Conservation (phyloP, 2,329 filamentous ascomycete genomes). For the Fonsecaea monophora region DNA sequence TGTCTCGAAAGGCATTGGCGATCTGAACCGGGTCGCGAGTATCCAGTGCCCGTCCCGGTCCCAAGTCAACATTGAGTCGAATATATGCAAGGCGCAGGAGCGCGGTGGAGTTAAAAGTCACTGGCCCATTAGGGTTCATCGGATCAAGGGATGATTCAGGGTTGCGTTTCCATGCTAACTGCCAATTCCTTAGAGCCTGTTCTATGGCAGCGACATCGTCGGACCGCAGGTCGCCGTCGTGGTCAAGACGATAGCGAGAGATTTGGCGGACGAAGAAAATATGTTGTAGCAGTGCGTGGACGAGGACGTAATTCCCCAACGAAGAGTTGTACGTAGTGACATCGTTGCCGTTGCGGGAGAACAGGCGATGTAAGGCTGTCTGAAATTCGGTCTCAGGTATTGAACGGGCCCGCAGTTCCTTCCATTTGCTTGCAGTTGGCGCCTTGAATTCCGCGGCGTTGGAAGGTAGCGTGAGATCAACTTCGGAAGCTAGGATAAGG, state of each 20-base stretch:
- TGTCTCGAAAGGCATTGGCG: conserved; percentile 63
- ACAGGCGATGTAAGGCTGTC: conserved; percentile 43
- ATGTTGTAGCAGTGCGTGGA: conserved; percentile 74
- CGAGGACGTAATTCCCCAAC: conserved; percentile 73
- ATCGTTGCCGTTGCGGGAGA: conserved; percentile 19
- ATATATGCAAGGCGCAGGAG: conserved; percentile 65
- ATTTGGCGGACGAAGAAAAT: conserved; percentile 68
- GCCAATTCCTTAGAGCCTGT: conserved; percentile 54
- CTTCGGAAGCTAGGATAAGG: conserved; percentile 47
- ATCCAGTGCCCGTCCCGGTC: conserved; percentile 59
- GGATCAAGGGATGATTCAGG: conserved; percentile 48
- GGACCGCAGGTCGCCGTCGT: conserved; percentile 43
- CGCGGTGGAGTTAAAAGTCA: conserved; percentile 71
- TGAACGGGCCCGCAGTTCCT: conserved; percentile 41
- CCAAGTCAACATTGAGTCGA: conserved; percentile 47
- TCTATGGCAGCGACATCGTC: conserved; percentile 53
- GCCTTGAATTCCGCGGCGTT: conserved; percentile 49
- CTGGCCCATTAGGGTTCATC: conserved; percentile 57
- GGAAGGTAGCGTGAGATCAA: conserved; percentile 48
- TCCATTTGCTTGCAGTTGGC: conserved; percentile 45
- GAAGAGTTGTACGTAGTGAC: conserved; percentile 48
- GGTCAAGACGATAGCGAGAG: conserved; percentile 44
- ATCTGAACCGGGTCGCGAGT: conserved; percentile 67
- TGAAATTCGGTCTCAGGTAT: conserved; percentile 46
- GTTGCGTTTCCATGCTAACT: conserved; percentile 49